Evolutionary conservation across 768 basidiomycete species (phyloP).

Genomic region (Psilocybe tampanensis): DNA sequence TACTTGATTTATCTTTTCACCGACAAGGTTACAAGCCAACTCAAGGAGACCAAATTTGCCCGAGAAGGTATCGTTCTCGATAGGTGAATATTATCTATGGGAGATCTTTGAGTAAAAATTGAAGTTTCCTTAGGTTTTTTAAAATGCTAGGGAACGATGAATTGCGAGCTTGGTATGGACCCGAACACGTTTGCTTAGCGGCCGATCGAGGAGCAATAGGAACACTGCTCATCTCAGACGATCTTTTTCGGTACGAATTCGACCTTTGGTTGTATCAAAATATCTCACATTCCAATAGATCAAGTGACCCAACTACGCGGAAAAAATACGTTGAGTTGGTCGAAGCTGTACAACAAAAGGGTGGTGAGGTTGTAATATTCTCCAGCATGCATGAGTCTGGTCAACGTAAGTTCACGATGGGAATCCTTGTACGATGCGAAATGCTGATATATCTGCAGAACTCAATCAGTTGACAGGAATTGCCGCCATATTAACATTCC

Average conservation of each 20-base stretch:
- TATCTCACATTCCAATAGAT: constrained; percentile 42
- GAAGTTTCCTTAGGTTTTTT: constrained; percentile 69
- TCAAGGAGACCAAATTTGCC: constrained; percentile 97
- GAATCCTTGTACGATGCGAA: neutral
- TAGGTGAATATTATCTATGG: constrained; percentile 48
- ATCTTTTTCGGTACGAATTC: constrained; percentile 78
- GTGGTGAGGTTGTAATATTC: constrained; percentile 94
- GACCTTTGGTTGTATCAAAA: too few relatives aligned
- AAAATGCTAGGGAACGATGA: constrained; percentile 97
- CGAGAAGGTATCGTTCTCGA: constrained; percentile 91
- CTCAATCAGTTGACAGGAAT: constrained; percentile 95
- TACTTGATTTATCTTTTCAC: neutral
- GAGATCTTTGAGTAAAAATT: constrained; percentile 1
- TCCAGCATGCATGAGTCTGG: constrained; percentile 99
- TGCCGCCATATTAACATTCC: constrained; percentile 95
- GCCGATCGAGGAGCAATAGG: constrained; percentile 94
- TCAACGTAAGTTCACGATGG: constrained; percentile 67
- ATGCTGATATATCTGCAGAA: constrained; percentile 50
- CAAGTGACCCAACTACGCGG: constrained; percentile 75
- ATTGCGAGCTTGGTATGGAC: constrained; percentile 98
- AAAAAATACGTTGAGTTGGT: constrained; percentile 88
- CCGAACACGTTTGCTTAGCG: constrained; percentile 90
- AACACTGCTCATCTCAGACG: constrained; percentile 92
- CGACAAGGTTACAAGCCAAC: constrained; percentile 65
- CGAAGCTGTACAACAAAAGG: constrained; percentile 85